Evolutionary conservation across 139 green algal genomes (phyloP).

Genomic region (Auxenochlorella pyrenoidosa): DNA sequence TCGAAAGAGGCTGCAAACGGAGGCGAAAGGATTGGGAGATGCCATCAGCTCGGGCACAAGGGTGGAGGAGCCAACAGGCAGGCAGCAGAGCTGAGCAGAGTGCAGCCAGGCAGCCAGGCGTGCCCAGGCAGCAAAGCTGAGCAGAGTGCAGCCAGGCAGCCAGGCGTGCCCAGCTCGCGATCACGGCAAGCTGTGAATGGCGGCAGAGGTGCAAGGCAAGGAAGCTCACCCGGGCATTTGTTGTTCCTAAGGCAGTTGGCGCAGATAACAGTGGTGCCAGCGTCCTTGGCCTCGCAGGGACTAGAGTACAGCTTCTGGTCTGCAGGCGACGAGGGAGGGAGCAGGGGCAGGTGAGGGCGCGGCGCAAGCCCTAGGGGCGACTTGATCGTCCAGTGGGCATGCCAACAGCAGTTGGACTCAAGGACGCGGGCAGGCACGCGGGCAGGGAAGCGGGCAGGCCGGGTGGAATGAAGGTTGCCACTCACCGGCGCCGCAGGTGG

Average conservation of each 20-base stretch:
- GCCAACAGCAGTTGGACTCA: no score
- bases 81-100: not conserved
- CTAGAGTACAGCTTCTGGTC: not conserved
- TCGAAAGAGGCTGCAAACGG: not conserved
- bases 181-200: not conserved
- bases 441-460: no score
- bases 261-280: constrained; percentile 7
- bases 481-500: not conserved
- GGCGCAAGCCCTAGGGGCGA: no score
- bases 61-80: not conserved
- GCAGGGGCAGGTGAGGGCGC: no score
- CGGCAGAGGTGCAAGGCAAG: not conserved
- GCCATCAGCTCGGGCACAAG: not conserved
- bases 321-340: no score
- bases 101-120: not conserved
- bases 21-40: not conserved
- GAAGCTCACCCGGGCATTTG: not conserved
- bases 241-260: constrained; percentile 1
- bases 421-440: no score
- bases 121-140: not conserved
- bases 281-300: not conserved
- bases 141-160: not conserved
- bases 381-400: no score
- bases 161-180: no score
- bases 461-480: no score